These are phyloP conservation scores for Exsudoporus frostii DNA, from an alignment of 768 basidiomycete species.

Conservation along the genomic window DNA sequence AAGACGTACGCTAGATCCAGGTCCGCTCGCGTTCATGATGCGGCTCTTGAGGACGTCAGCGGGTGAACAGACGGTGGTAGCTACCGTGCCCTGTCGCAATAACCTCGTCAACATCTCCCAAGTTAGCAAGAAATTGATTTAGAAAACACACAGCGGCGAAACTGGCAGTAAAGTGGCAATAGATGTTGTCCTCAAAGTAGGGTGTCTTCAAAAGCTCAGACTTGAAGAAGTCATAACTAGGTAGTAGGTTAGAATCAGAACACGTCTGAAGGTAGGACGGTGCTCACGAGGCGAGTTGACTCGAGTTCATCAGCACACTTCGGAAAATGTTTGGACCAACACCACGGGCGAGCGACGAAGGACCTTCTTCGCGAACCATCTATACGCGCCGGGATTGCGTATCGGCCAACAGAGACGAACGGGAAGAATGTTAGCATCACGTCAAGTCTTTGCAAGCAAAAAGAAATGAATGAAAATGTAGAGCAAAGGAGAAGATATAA, in stretches of 20 bases:
- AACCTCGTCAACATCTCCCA: neutral
- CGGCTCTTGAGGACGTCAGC: slow-evolving; percentile 88
- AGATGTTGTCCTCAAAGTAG: slow-evolving; percentile 80
- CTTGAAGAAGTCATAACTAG: slow-evolving; percentile 90
- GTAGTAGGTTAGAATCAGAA: neutral
- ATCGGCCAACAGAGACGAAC: neutral
- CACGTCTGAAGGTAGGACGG: neutral
- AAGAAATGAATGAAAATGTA: neutral
- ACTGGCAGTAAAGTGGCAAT: slow-evolving; percentile 80
- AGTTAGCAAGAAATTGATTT: neutral
- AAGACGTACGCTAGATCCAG: slow-evolving; percentile 65
- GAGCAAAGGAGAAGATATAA: neutral
- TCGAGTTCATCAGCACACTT: slow-evolving; percentile 86
- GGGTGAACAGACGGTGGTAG: slow-evolving; percentile 85
- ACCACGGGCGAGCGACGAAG: slow-evolving; percentile 71
- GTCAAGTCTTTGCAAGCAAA: neutral
- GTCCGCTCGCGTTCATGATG: slow-evolving; percentile 86
- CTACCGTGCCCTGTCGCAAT: slow-evolving; percentile 69
- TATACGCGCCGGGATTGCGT: slow-evolving; percentile 23
- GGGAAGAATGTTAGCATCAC: slow-evolving; percentile 6
- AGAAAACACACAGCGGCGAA: slow-evolving; percentile 67
- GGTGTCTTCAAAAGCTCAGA: slow-evolving; percentile 67
- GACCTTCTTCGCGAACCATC: slow-evolving; percentile 89
- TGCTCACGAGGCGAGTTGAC: slow-evolving; percentile 84
- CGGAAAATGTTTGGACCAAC: slow-evolving; percentile 83